These are phyloP conservation scores for Yamadazyma olivae DNA, from an alignment of 805 yeast species.

Conservation along the genomic window DNA sequence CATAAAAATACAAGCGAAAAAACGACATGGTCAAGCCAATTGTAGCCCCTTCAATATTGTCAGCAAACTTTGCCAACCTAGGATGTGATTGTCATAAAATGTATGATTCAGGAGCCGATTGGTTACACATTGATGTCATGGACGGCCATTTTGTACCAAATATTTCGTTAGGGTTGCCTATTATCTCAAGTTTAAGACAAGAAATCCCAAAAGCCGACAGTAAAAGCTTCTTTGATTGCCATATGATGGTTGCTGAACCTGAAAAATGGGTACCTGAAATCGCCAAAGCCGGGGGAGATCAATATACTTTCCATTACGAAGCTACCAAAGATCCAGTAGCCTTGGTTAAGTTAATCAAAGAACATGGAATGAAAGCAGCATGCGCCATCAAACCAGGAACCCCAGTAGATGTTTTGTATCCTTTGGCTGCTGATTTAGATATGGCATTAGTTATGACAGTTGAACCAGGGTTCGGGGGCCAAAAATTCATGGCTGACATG, in stretches of 20 bases:
- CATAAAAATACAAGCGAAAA: too few relatives aligned
- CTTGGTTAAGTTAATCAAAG: conserved; percentile 72
- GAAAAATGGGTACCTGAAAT: conserved; percentile 92
- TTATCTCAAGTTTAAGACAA: conserved; percentile 72
- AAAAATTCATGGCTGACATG: conserved; percentile 91
- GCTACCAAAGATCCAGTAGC: conserved; percentile 76
- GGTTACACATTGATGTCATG: conserved; percentile 99
- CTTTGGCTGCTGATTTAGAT: conserved; percentile 73
- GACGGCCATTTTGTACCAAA: conserved; percentile 99
- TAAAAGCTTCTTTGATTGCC: conserved; percentile 79
- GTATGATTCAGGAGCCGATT: conserved; percentile 80
- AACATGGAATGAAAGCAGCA: conserved; percentile 86
- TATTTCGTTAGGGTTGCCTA: conserved; percentile 90
- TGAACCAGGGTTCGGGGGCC: conserved; percentile 99
- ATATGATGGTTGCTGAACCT: conserved; percentile 95
- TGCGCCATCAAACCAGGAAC: conserved; percentile 95
- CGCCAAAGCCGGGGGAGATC: conserved; percentile 93
- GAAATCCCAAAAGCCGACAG: conserved; percentile 65
- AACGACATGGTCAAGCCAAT: conserved; percentile 80
- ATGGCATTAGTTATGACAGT: conserved; percentile 98
- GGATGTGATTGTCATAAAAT: conserved; percentile 85
- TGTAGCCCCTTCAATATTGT: conserved; percentile 92
- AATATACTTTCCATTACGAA: conserved; percentile 94
- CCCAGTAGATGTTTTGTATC: conserved; percentile 75
- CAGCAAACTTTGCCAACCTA: conserved; percentile 86